Evolutionary conservation across 305 asterid species (phyloP).

Genomic region (Coffea humblotiana): DNA sequence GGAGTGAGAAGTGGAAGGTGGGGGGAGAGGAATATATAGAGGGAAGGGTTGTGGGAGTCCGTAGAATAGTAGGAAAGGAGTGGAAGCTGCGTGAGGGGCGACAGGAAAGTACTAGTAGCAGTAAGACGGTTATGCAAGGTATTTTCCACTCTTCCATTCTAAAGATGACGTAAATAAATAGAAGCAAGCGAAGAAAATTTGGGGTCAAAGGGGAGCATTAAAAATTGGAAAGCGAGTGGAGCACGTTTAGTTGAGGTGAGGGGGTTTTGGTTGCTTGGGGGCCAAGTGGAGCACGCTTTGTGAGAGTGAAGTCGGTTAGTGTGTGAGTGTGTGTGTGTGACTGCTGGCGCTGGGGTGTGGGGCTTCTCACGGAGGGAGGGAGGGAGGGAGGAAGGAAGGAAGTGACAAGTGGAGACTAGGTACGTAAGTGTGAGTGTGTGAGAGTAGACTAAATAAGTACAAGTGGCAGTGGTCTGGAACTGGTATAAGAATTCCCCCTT

Average conservation of each 20-base stretch:
- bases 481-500: not conserved
- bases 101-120: constrained; percentile 33
- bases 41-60: not conserved
- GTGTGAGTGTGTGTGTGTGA: constrained; percentile 3
- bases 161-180: no score
- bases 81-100: constrained; percentile 73
- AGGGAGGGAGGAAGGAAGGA: no score
- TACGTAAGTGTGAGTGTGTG: not conserved
- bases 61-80: not conserved
- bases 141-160: not conserved
- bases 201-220: not conserved
- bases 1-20: not conserved
- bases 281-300: constrained; percentile 31
- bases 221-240: not conserved
- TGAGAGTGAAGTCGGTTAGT: constrained; percentile 32
- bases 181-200: no score
- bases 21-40: constrained; percentile 23
- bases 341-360: no score
- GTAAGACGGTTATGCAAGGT: constrained; percentile 38
- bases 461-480: not conserved
- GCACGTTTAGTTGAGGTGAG: constrained; percentile 25
- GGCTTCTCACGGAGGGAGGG: no score
- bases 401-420: not conserved
- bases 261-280: constrained; percentile 11
- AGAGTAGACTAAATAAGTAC: not conserved